Conservation (phyloP, 169 alveolate genomes). For the Plasmodium billcollinsi region DNA sequence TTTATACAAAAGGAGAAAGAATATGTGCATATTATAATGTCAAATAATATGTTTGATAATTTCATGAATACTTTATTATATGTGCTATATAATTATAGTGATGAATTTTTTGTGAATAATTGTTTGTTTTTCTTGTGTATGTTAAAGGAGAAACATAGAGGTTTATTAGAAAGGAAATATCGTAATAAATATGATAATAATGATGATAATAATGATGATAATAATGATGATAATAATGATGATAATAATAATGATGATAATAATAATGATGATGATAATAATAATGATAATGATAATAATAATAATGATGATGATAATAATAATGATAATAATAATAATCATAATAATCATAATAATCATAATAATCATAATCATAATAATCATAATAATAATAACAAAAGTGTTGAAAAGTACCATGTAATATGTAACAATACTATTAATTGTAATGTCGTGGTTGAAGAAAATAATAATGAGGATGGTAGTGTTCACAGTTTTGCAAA, state of each 20-base stretch:
- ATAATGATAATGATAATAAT: not conserved
- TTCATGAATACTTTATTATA: slow-evolving; percentile 20
- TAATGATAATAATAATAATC: too few relatives aligned
- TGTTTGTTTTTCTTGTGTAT: slow-evolving; percentile 14
- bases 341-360: too few relatives aligned
- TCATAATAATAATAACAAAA: too few relatives aligned
- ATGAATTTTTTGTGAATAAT: slow-evolving; percentile 29
- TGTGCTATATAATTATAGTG: slow-evolving; percentile 22
- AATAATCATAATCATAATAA: not conserved
- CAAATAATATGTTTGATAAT: slow-evolving; percentile 23
- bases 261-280: too few relatives aligned
- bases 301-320: too few relatives aligned
- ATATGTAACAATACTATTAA: too few relatives aligned
- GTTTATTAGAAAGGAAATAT: not conserved
- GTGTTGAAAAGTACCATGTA: too few relatives aligned
- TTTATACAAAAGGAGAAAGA: slow-evolving; percentile 39
- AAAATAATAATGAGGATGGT: not conserved
- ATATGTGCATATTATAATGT: slow-evolving; percentile 18
- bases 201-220: not conserved
- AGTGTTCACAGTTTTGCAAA: not conserved
- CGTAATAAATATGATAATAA: not conserved
- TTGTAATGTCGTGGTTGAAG: not conserved
- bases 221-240: not conserved
- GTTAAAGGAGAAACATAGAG: slow-evolving; percentile 5
- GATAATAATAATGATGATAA: not conserved